These are phyloP conservation scores for Iberis pinnata DNA, from an alignment of 345 rosid species.

Conservation along the genomic window DNA sequence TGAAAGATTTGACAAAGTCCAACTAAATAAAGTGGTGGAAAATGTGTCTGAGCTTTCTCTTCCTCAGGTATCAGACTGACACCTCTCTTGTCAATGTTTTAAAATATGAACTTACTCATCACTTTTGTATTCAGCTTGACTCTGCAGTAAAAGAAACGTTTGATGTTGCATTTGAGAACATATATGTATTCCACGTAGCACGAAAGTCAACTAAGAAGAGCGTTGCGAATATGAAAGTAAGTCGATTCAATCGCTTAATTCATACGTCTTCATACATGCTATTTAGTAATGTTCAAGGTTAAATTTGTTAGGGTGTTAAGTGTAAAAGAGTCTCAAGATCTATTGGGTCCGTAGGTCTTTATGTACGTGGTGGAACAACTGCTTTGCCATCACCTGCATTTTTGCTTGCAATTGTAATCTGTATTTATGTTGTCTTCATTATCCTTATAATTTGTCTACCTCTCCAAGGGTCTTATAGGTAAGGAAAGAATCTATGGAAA, in stretches of 20 bases:
- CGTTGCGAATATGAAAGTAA: conserved; percentile 80
- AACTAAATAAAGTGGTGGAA: conserved; percentile 48
- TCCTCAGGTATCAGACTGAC: conserved; percentile 47
- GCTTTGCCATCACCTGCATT: conserved; percentile 91
- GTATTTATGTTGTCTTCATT: too few species aligned
- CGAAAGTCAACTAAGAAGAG: conserved; percentile 57
- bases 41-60: conserved; percentile 54
- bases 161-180: conserved; percentile 86
- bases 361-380: conserved; percentile 93
- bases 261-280: not conserved
- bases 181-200: conserved; percentile 76
- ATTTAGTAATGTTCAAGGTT: not conserved
- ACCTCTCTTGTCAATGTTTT: too few species aligned
- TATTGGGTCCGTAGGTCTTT: conserved; percentile 87
- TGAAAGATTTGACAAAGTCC: conserved; percentile 71
- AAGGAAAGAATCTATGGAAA: too few species aligned
- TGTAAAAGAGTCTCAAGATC: conserved; percentile 85
- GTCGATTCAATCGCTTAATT: conserved; percentile 18
- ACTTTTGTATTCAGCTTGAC: conserved; percentile 48
- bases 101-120: not conserved
- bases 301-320: conserved; percentile 58
- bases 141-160: conserved; percentile 55
- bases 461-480: too few species aligned
- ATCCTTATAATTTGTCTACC: too few species aligned
- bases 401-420: conserved; percentile 82